Evolutionary conservation across 2,329 filamentous ascomycete genomes (phyloP), one percentile per base, ranked within the genome.

Genomic region (Amylocarpus encephaloides): DNA sequence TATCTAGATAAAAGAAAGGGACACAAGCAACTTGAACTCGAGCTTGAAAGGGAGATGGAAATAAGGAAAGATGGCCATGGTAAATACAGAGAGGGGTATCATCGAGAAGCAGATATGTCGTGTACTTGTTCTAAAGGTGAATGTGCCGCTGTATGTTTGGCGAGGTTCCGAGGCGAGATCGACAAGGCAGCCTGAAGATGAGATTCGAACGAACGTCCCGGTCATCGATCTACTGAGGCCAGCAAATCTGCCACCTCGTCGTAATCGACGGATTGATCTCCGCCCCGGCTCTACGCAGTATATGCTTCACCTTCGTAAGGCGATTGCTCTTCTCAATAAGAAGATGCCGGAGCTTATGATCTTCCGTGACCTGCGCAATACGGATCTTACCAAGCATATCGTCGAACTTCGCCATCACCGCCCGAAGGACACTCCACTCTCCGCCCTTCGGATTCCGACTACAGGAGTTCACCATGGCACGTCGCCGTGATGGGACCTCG

Each of bases 381-480:
- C 43, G 42, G 33, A 53, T 51, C 13, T 9, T 30, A 4, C 30
- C 19, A 12, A 43, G 40, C 4, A 46, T 43, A 26, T 54, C 52
- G 6, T 45, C 43, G 33, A 46, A 36, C 35, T 50, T 52, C 15
- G 40, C 32, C 18, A 34, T 33, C 10, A 58, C 52, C 6, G 50
- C 53, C 6, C 46, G 50, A 3, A 51, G 41, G 5, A 56, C 49
- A 26, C 52, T 58, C 30, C 36, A 36, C 7, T 53, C 43, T 10
- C 46, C 46, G 2, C 50, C 51, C 18, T 53, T 40, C 5, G 51
- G 51, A 1, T 49, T 51, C 39, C 46, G 51, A 9, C 36, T 42
- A 34, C 50, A 56, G 1, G 46, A 48, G 39, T 62, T 62, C 10
- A 60, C 58, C 57, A 60, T 60, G 6, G 54, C 43, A 6, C 43